Conservation (phyloP, 345 rosid species). For the Eucalyptus tenuipes region DNA sequence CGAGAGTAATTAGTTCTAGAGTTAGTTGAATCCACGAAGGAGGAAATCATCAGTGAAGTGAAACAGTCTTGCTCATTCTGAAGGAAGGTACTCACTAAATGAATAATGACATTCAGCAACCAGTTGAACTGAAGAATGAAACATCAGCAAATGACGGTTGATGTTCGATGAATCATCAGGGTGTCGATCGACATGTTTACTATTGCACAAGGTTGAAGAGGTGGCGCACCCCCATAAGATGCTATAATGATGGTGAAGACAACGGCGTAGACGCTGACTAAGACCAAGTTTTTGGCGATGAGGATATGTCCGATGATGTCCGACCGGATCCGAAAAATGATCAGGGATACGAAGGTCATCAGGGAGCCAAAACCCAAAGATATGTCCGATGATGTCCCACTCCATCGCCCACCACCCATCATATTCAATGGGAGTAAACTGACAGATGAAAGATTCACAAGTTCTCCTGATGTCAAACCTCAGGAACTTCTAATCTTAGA, state of each 20-base stretch:
- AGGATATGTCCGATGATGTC: not conserved
- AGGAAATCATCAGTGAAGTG: no score
- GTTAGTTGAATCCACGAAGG: no score
- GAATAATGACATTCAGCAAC: no score
- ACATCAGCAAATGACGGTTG: not conserved
- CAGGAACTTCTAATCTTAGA: not conserved
- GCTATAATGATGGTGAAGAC: no score
- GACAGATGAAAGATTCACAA: not conserved
- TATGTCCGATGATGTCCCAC: no score
- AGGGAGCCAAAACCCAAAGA: not conserved
- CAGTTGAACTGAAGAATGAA: not conserved
- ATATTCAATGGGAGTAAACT: not conserved
- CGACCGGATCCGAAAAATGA: not conserved
- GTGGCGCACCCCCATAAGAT: not conserved
- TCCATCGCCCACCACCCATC: not conserved
- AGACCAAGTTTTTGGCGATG: not conserved
- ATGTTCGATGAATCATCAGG: not conserved
- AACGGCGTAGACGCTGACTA: not conserved
- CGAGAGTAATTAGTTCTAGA: no score
- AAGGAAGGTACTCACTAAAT: no score
- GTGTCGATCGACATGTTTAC: not conserved
- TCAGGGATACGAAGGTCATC: not conserved
- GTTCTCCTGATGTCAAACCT: not conserved
- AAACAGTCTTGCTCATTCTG: no score
- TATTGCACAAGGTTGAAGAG: not conserved